Evolutionary conservation across 2,329 filamentous ascomycete species (phyloP), one percentile per base, ranked within the genome.

Genomic region (Nemania sp.): DNA sequence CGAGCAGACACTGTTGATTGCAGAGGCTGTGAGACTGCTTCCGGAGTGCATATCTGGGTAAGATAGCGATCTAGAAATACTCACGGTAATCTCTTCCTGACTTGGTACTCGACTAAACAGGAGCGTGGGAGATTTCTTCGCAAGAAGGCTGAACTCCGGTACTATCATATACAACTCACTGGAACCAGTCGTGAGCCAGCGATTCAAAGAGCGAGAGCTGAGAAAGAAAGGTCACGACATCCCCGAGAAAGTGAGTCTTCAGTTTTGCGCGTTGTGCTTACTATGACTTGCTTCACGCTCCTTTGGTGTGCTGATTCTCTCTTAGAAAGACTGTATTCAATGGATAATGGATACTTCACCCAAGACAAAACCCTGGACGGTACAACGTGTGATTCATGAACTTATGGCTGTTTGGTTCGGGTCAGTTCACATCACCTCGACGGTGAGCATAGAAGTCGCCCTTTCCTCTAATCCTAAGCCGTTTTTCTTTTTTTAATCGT

Each of bases 321-420:
- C 6, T 6, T 3, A 34, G 33, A 34, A 43, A 2, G 56, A 68
- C 31, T 63, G 61, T 30, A 67, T 70, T 39, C 61, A 66, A 44
- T 70, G 67, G 67, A 62, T 69, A 30, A 68, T 69, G 52, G 64
- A 70, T 6, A 65, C 62, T 0, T 60, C 65, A 1, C 65, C 66
- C 5, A 61, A 57, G 28, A 12, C 9, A n/a, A 55, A 49, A 5
- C 60, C 61, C 1, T 67, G 66, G 65, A 58, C 64, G 3, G 54
- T 61, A 1, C 31, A 61, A 15, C 60, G 64, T 1, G 53, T 69
- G 1, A 60, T 66, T 5, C 57, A 65, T 34, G 67, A 70, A 23
- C 31, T 69, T 1, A 68, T 70, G 49, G 67, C 65, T 6, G 61
- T 70, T 9, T 70, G 66, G 67, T 70, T 69, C 34, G 67, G 67